Conservation (phyloP, 2,329 filamentous ascomycete species). For the Geosmithia putterillii region DNA sequence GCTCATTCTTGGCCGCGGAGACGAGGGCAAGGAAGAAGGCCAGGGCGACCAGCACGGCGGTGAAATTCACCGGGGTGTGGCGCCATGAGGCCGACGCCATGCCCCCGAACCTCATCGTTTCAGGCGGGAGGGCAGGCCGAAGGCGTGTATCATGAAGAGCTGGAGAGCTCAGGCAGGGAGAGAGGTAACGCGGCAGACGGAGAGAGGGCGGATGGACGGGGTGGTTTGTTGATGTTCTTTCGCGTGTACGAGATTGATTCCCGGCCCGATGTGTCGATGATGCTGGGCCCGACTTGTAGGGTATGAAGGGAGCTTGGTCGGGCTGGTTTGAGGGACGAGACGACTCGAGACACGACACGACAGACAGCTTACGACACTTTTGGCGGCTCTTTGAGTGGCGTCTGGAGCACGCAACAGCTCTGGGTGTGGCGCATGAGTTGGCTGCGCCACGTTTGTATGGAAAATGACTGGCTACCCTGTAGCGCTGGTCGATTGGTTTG, state of each 20-base stretch:
- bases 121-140: conserved; percentile 10
- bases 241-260: neutral
- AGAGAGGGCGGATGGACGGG: neutral
- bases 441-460: neutral
- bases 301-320: neutral
- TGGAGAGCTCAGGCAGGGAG: neutral
- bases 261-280: neutral
- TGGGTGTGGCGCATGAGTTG: neutral
- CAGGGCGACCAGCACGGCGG: conserved; percentile 4
- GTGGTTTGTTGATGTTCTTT: neutral
- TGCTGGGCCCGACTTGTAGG: neutral
- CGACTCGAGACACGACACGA: neutral
- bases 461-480: neutral
- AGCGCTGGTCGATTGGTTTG: too few relatives aligned
- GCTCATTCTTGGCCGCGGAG: conserved; percentile 46
- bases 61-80: conserved; percentile 33
- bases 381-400: neutral
- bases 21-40: conserved; percentile 9
- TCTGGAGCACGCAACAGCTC: neutral
- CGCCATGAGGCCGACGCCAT: conserved; percentile 33
- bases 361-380: neutral
- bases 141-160: neutral
- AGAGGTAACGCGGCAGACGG: too few relatives aligned
- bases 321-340: neutral
- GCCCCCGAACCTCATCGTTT: conserved; percentile 43